Evolutionary conservation across 164 flowering plant genomes (phyloP).

Genomic region (Houttuynia cordata): DNA sequence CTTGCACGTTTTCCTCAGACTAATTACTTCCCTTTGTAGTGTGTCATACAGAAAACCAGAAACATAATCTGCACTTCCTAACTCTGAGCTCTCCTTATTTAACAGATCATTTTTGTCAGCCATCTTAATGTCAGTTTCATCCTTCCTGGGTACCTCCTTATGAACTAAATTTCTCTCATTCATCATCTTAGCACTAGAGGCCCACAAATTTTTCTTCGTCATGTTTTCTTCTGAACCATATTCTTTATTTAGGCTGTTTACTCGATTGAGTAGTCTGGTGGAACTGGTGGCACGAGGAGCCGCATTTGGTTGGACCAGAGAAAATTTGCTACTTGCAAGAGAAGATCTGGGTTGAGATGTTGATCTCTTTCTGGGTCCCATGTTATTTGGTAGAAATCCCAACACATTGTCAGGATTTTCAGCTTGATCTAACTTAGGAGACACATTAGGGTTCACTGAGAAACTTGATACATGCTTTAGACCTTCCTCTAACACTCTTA

Average conservation of each 20-base stretch:
- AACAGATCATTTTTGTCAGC: conserved; percentile 11
- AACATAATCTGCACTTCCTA: conserved; percentile 40
- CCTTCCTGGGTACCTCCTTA: conserved; percentile 13
- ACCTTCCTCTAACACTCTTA: conserved; percentile 78
- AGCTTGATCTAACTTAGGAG: conserved; percentile 22
- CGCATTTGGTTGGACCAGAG: conserved; percentile 27
- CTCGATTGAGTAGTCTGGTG: conserved; percentile 18
- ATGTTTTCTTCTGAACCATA: conserved; percentile 25
- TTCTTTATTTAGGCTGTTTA: conserved; percentile 28
- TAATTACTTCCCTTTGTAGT: conserved; percentile 73
- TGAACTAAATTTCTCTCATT: conserved; percentile 26
- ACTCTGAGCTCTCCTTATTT: conserved; percentile 11
- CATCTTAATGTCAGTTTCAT: conserved; percentile 17
- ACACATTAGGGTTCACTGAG: conserved; percentile 17
- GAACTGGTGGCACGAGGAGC: conserved; percentile 12
- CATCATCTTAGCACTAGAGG: conserved; percentile 34
- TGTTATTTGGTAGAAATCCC: conserved; percentile 42
- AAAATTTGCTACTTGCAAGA: conserved; percentile 14
- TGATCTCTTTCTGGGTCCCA: conserved; percentile 47
- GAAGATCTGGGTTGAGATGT: conserved; percentile 71
- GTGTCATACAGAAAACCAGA: conserved; percentile 84
- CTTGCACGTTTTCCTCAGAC: conserved; percentile 49
- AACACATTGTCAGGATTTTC: conserved; percentile 36
- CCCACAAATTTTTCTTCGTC: conserved; percentile 41
- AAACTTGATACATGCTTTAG: conserved; percentile 38